Conservation (phyloP, 768 basidiomycete species). For the Boletus edulis region DNA sequence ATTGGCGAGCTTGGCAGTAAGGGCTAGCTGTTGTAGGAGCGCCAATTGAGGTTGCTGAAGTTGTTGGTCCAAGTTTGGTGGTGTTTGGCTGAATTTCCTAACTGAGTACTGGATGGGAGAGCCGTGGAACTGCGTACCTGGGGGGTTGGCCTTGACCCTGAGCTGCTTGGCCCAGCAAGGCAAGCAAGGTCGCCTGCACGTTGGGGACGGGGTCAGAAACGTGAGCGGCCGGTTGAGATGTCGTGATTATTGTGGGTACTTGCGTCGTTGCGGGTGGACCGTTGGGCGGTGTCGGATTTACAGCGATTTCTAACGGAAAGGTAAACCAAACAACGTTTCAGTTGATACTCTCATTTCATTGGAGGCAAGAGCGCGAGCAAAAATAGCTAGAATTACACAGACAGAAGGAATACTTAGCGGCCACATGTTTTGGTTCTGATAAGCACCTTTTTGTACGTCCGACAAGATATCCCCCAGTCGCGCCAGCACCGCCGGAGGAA, state of each 20-base stretch:
- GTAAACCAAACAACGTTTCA: constrained; percentile 56
- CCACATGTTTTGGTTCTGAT: constrained; percentile 59
- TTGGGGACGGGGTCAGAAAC: constrained; percentile 14
- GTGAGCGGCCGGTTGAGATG: constrained; percentile 22
- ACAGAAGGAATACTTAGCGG: constrained; percentile 78
- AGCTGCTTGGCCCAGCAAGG: constrained; percentile 67
- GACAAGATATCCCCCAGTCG: constrained; percentile 70
- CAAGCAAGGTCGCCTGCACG: constrained; percentile 67
- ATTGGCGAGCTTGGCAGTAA: constrained; percentile 48
- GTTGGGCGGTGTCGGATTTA: constrained; percentile 36
- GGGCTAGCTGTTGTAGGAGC: constrained; percentile 74
- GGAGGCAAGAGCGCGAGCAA: constrained; percentile 38
- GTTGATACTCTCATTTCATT: constrained; percentile 59
- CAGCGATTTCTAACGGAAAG: constrained; percentile 56
- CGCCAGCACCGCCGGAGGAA: constrained; percentile 72
- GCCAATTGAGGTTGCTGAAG: constrained; percentile 61
- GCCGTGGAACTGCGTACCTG: constrained; percentile 35
- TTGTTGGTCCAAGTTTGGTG: constrained; percentile 48
- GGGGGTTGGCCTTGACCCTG: constrained; percentile 31
- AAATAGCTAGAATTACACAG: constrained; percentile 67
- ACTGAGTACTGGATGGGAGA: constrained; percentile 2
- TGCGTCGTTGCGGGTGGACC: constrained; percentile 39
- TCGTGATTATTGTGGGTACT: constrained; percentile 26
- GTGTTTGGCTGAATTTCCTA: constrained; percentile 51
- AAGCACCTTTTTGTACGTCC: constrained; percentile 83